Percentiles rank a stretch among this genome's conserved stretches.
These are phyloP conservation scores for Lippia alba DNA, from an alignment of 305 asterid genomes.

Conservation along the genomic window DNA sequence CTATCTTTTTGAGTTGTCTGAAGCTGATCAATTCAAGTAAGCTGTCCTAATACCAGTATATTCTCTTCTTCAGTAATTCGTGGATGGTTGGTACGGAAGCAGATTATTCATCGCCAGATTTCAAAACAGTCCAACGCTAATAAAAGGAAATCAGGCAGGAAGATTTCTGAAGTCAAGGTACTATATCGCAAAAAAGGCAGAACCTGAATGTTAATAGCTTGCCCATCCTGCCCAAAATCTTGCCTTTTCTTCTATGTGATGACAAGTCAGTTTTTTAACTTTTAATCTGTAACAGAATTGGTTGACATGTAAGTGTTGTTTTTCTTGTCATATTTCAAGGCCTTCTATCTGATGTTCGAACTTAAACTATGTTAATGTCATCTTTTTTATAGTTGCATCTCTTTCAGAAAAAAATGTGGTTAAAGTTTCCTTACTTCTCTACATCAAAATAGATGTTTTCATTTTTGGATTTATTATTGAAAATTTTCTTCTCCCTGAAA, in stretches of 20 bases:
- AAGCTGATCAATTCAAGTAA: conserved; percentile 19
- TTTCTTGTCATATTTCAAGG: conserved; percentile 12
- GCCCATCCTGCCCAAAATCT: background rate
- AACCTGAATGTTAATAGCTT: background rate
- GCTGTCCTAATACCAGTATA: conserved; percentile 4
- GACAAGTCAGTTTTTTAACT: background rate
- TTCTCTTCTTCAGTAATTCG: conserved; percentile 48
- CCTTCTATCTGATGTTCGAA: conserved; percentile 6
- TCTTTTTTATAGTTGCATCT: background rate
- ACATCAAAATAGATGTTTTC: background rate
- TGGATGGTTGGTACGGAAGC: conserved; percentile 52
- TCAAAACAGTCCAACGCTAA: conserved; percentile 37
- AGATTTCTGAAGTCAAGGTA: conserved; percentile 64
- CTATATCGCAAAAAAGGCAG: conserved; percentile 8
- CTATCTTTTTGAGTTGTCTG: conserved; percentile 24
- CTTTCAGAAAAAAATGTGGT: conserved; percentile 1
- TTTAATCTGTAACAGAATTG: background rate
- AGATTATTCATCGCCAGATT: conserved; percentile 27
- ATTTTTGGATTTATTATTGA: background rate
- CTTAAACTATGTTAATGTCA: background rate
- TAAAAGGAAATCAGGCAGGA: conserved; percentile 45
- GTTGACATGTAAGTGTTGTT: background rate
- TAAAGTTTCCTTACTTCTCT: background rate
- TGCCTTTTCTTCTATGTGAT: background rate
- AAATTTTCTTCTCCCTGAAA: background rate